Evolutionary conservation across 108 stramenopile species (phyloP).

Genomic region (Cylindrotheca fusiformis): DNA sequence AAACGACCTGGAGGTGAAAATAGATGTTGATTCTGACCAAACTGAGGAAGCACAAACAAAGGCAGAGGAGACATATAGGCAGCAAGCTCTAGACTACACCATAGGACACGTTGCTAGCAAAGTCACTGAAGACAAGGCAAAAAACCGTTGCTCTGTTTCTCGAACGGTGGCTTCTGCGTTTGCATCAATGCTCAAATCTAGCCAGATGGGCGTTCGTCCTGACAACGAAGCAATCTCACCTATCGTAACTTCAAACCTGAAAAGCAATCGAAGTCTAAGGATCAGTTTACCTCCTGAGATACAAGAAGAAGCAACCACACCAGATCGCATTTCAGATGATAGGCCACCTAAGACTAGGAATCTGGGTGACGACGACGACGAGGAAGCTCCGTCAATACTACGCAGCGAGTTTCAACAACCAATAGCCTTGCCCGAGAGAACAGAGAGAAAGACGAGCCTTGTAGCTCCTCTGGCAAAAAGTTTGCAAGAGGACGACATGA

Average conservation of each 20-base stretch:
- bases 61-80: conserved; percentile 71
- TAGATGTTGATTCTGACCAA: conserved; percentile 11
- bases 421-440: too few species aligned
- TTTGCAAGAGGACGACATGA: conserved; percentile 36
- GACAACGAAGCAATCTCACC: conserved; percentile 1
- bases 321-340: neutral
- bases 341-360: conserved; percentile 11
- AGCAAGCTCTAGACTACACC: conserved; percentile 72
- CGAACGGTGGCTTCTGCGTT: conserved; percentile 43
- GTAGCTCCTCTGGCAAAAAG: too few species aligned
- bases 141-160: neutral
- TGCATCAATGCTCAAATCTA: conserved; percentile 56
- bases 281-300: too few species aligned
- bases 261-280: conserved; percentile 5
- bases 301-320: conserved; percentile 28
- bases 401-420: conserved; percentile 56
- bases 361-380: conserved; percentile 64
- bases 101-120: conserved; percentile 64
- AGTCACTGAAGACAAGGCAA: conserved; percentile 63
- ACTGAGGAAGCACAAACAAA: conserved; percentile 22
- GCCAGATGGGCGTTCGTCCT: conserved; percentile 8
- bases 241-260: neutral
- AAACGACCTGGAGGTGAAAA: conserved; percentile 20
- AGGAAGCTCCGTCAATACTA: conserved; percentile 58
- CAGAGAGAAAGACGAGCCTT: too few species aligned